Conservation (phyloP, 306 rosid genomes). For the Prunus kanzakura region DNA sequence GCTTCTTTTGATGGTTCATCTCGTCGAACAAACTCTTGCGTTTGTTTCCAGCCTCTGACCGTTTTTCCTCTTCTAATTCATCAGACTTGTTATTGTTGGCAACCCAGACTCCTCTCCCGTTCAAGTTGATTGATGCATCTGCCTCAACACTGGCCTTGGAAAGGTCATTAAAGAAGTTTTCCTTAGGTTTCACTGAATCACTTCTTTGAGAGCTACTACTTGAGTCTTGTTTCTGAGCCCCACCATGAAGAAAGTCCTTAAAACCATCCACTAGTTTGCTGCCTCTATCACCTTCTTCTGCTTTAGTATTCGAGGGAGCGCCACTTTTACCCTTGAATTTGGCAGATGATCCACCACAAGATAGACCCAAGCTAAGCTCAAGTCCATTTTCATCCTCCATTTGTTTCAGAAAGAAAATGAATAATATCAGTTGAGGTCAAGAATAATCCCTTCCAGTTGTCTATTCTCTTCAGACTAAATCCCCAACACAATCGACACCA, state of each 20-base stretch:
- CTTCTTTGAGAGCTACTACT: conserved; percentile 44
- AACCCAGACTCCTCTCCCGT: conserved; percentile 66
- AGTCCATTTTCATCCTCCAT: conserved; percentile 96
- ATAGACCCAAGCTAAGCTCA: conserved; percentile 94
- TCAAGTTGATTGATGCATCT: conserved; percentile 57
- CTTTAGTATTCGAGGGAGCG: conserved; percentile 52
- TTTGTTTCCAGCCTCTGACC: conserved; percentile 50
- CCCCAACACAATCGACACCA: conserved; percentile 8
- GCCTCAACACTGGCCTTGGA: conserved; percentile 59
- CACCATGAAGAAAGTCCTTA: conserved; percentile 62
- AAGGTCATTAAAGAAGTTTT: conserved; percentile 83
- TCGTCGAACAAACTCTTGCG: conserved; percentile 68
- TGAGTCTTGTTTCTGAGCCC: conserved; percentile 65
- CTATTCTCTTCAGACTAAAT: conserved; percentile 13
- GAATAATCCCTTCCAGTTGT: conserved; percentile 19
- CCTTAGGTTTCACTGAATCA: conserved; percentile 61
- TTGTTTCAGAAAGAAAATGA: neutral
- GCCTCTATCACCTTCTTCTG: conserved; percentile 69
- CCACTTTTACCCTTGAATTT: conserved; percentile 75
- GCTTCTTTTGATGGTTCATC: conserved; percentile 60
- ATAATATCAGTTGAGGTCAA: conserved; percentile 21
- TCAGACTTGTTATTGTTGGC: conserved; percentile 42
- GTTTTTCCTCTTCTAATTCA: conserved; percentile 68
- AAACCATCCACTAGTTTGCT: conserved; percentile 74
- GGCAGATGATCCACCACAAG: conserved; percentile 72